Evolutionary conservation across 148 eudicot species (phyloP), one percentile per base, ranked within the genome.

Genomic region (Rhododendron ferrugineum): DNA sequence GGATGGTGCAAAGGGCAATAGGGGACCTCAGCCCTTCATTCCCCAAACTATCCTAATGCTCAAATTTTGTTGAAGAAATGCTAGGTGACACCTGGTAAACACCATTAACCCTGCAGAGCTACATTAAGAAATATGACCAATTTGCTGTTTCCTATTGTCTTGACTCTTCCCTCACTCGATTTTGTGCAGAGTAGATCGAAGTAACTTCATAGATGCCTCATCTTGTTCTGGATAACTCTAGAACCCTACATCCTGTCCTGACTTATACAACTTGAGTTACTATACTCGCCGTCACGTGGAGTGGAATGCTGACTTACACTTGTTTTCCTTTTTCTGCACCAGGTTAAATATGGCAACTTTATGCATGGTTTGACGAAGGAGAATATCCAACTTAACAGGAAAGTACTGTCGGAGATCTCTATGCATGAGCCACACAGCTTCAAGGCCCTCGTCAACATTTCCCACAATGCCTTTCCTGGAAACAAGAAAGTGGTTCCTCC

Each of bases 341-440:
- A 94, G 98, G 96, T 95, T 37, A 95, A 94, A 81, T 95, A 95
- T 85, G 94, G 98, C 46, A 95, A 93, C 85, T 95, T 95, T 88
- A 92, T 95, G 92, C 97, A 94, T 78, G 98, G 98, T 22, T 85
- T 95, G 75, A 78, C 89, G 93, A 95, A 92, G 88, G 98, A 94
- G 90, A 95, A 95, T 88, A 90, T 93, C 76, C 98, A 95, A 74
- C 87, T 95, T 60, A 94, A 95, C 91, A 90, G 98, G 88, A 95
- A 95, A 82, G 98, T 95, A 32, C 79, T 94, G 74, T 95, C 98
- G 6, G 98, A 95, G 85, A 79, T 95, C 54, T 92, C 98, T 32
- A 95, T 94, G 98, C 97, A 94, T 20, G 98, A 95, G 88, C 98
- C 98, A 40, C 87, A 94, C 78, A 95, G 98, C 88, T 95, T 95